These are phyloP conservation scores for Maudiozyma bulderi DNA, from an alignment of 805 yeast species.

Conservation along the genomic window DNA sequence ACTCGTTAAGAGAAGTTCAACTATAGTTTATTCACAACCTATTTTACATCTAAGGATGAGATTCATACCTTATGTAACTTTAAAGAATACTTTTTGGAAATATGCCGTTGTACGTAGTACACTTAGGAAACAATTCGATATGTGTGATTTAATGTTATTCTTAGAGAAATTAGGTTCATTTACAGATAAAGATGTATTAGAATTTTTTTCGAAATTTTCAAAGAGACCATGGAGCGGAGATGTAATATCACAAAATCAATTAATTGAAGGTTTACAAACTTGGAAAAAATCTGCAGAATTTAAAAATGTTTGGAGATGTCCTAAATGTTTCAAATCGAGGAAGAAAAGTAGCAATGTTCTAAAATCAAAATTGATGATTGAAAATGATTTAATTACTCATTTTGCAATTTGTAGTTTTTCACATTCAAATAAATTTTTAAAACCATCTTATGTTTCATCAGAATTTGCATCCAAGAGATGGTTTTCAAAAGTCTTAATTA, in stretches of 20 bases:
- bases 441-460: constrained; percentile 65
- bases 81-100: constrained; percentile 64
- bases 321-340: constrained; percentile 61
- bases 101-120: constrained; percentile 39
- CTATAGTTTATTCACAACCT: constrained; percentile 29
- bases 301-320: constrained; percentile 57
- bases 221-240: constrained; percentile 49
- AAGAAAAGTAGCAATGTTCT: constrained; percentile 35
- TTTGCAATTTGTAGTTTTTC: constrained; percentile 77
- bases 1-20: constrained; percentile 6
- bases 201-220: constrained; percentile 39
- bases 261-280: constrained; percentile 39
- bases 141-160: constrained; percentile 53
- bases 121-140: constrained; percentile 34
- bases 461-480: constrained; percentile 79
- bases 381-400: constrained; percentile 72
- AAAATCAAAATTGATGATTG: constrained; percentile 22
- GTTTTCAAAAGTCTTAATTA: constrained; percentile 76
- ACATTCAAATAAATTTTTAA: constrained; percentile 52
- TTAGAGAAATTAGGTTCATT: constrained; percentile 41
- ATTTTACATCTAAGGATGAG: constrained; percentile 49
- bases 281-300: constrained; percentile 30
- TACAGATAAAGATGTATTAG: constrained; percentile 44
- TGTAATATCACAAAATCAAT: constrained; percentile 35
- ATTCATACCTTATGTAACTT: constrained; percentile 53